These are phyloP conservation scores for Phytophthora parvispora DNA, from an alignment of 352 stramenopile species.

Conservation along the genomic window DNA sequence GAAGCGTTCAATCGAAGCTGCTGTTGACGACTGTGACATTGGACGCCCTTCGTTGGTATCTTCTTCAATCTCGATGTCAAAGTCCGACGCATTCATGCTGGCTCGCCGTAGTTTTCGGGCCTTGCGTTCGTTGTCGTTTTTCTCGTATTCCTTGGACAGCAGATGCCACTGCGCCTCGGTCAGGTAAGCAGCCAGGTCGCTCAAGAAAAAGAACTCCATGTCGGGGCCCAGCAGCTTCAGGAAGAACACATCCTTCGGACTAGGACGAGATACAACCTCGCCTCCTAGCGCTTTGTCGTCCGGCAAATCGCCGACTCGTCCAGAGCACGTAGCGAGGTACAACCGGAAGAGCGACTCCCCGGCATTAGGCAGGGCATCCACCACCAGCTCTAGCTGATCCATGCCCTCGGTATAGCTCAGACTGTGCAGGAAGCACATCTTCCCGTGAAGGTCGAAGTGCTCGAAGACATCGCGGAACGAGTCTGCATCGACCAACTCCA, in stretches of 20 bases:
- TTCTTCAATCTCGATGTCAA: conserved; percentile 24
- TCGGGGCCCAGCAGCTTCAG: conserved; percentile 60
- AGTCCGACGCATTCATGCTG: conserved; percentile 11
- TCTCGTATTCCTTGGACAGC: conserved; percentile 73
- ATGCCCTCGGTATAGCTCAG: conserved; percentile 63
- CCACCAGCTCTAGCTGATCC: conserved; percentile 64
- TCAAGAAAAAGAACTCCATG: conserved; percentile 83
- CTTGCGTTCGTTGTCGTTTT: conserved; percentile 49
- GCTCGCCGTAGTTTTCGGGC: conserved; percentile 23
- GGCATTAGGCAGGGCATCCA: conserved; percentile 61
- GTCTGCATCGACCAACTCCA: conserved; percentile 69
- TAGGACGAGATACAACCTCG: conserved; percentile 1
- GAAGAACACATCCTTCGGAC: conserved; percentile 69
- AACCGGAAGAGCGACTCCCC: conserved; percentile 73
- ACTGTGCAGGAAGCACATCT: conserved; percentile 71
- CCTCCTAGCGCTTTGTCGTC: conserved; percentile 11
- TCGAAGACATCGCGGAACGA: conserved; percentile 79
- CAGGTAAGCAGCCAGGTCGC: conserved; percentile 63
- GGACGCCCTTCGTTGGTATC: conserved; percentile 27
- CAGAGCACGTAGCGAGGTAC: conserved; percentile 59
- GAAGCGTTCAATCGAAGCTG: conserved; percentile 58
- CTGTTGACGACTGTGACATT: background rate
- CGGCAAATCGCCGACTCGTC: conserved; percentile 24
- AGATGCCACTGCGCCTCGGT: conserved; percentile 76
- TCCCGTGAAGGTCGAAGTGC: conserved; percentile 65